Evolutionary conservation across 1,139 yeast species (phyloP).

Genomic region (Blastobotrys proliferans): DNA sequence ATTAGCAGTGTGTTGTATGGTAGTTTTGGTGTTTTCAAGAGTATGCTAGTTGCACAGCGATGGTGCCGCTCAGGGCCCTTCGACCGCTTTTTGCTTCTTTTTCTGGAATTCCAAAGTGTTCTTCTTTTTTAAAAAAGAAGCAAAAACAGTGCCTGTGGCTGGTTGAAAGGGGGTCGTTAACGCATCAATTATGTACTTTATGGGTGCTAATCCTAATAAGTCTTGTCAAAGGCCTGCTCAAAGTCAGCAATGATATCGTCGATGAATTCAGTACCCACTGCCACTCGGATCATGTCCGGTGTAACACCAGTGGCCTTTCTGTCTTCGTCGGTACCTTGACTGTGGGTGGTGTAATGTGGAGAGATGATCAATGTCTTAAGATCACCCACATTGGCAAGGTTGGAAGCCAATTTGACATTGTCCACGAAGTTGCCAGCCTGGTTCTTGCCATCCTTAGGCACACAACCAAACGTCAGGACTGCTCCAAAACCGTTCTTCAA

Average conservation of each 20-base stretch:
- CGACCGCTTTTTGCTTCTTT: too few species aligned
- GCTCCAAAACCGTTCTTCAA: slow-evolving; percentile 78
- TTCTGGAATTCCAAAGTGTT: too few species aligned
- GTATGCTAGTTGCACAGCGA: too few species aligned
- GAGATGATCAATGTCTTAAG: slow-evolving; percentile 91
- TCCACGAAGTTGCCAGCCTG: slow-evolving; percentile 84
- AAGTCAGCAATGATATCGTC: slow-evolving; percentile 87
- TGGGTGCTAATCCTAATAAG: too few species aligned
- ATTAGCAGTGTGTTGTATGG: too few species aligned
- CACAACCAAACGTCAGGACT: slow-evolving; percentile 83
- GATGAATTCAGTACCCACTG: slow-evolving; percentile 85
- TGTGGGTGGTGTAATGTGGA: slow-evolving; percentile 93
- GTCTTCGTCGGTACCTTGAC: slow-evolving; percentile 80
- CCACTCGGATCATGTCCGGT: slow-evolving; percentile 79
- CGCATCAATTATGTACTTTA: too few species aligned
- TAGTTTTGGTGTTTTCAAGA: too few species aligned
- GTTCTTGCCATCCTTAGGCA: slow-evolving; percentile 48
- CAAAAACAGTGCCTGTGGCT: too few species aligned
- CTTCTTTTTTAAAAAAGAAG: too few species aligned
- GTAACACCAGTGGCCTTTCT: slow-evolving; percentile 80
- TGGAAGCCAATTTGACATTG: slow-evolving; percentile 73
- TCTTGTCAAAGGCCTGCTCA: slow-evolving; percentile 60
- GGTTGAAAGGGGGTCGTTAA: too few species aligned
- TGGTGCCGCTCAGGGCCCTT: too few species aligned
- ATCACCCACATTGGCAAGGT: slow-evolving; percentile 96